Conservation (phyloP, 495 filamentous ascomycete species). For the Recurvomyces mirabilis region DNA sequence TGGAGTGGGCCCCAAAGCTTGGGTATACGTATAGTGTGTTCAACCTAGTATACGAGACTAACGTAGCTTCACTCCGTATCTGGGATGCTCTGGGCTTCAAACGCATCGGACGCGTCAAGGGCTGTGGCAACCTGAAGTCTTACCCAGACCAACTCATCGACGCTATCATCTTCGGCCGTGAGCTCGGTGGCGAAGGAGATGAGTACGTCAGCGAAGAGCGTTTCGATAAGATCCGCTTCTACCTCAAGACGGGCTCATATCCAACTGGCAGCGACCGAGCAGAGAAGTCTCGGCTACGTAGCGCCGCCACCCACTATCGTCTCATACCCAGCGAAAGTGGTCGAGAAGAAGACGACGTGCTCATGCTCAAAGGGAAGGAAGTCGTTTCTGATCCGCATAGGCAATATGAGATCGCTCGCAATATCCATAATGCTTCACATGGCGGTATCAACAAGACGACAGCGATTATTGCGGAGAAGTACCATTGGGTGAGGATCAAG, state of each 20-base stretch:
- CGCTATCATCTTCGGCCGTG: constrained; percentile 92
- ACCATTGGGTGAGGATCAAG: constrained; percentile 98
- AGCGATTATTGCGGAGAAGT: constrained; percentile 82
- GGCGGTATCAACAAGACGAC: constrained; percentile 98
- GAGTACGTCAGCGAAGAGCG: constrained; percentile 91
- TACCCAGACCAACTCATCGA: constrained; percentile 74
- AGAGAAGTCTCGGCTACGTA: constrained; percentile 86
- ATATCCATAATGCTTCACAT: constrained; percentile 65
- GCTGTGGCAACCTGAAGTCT: constrained; percentile 72
- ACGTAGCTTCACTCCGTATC: constrained; percentile 85
- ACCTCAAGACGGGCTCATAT: constrained; percentile 90
- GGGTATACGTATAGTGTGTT: constrained; percentile 96
- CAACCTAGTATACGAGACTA: constrained; percentile 97
- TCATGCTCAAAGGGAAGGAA: constrained; percentile 97
- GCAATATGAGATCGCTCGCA: constrained; percentile 80
- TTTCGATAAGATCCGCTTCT: constrained; percentile 97
- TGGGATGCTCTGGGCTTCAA: constrained; percentile 99
- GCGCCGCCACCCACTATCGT: constrained; percentile 95
- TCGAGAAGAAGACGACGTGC: constrained; percentile 52
- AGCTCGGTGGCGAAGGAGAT: constrained; percentile 65
- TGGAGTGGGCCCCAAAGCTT: constrained; percentile 88
- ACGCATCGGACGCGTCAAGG: constrained; percentile 83
- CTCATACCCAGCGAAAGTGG: constrained; percentile 37
- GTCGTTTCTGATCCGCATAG: constrained; percentile 83
- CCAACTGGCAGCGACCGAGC: constrained; percentile 86